Evolutionary conservation across 2,329 filamentous ascomycete species (phyloP).

Genomic region (Dactylonectria macrodidyma): DNA sequence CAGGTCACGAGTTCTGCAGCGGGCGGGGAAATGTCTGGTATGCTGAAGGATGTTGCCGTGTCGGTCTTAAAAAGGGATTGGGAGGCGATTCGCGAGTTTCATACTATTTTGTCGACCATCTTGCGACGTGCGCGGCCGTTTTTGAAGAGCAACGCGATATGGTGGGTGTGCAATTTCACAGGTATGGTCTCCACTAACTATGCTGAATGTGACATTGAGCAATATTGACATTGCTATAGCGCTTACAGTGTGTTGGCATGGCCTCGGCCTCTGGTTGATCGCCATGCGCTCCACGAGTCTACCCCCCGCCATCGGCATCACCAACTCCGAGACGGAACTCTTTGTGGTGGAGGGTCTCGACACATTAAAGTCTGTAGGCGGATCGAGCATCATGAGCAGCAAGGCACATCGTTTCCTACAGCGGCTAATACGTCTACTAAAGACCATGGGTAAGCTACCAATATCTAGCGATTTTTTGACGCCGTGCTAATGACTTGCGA

Average conservation of each 20-base stretch:
- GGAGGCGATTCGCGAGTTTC: slow-evolving; percentile 37
- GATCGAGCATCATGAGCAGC: slow-evolving; percentile 41
- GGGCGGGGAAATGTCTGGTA: slow-evolving; percentile 15
- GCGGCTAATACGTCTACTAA: slow-evolving; percentile 36
- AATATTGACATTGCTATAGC: slow-evolving; percentile 29
- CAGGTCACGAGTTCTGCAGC: slow-evolving; percentile 25
- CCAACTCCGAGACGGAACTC: slow-evolving; percentile 29
- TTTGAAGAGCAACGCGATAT: slow-evolving; percentile 45
- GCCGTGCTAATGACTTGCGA: background rate
- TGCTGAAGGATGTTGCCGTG: slow-evolving; percentile 33
- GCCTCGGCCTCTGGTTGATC: slow-evolving; percentile 48
- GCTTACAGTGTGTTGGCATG: slow-evolving; percentile 47
- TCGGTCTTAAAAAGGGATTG: slow-evolving; percentile 44
- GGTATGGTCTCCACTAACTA: slow-evolving; percentile 37
- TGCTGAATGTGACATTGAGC: background rate
- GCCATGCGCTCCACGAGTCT: slow-evolving; percentile 30
- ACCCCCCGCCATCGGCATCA: slow-evolving; percentile 20
- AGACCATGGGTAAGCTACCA: slow-evolving; percentile 28
- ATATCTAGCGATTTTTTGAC: background rate
- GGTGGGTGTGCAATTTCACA: slow-evolving; percentile 53
- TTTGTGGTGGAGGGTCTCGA: slow-evolving; percentile 33
- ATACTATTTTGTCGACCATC: slow-evolving; percentile 36
- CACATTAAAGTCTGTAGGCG: slow-evolving; percentile 36
- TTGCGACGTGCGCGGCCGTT: slow-evolving; percentile 39
- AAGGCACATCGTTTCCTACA: slow-evolving; percentile 43